Conservation (phyloP, 2,329 filamentous ascomycete species). For the Arthrobotrys sinensis region DNA sequence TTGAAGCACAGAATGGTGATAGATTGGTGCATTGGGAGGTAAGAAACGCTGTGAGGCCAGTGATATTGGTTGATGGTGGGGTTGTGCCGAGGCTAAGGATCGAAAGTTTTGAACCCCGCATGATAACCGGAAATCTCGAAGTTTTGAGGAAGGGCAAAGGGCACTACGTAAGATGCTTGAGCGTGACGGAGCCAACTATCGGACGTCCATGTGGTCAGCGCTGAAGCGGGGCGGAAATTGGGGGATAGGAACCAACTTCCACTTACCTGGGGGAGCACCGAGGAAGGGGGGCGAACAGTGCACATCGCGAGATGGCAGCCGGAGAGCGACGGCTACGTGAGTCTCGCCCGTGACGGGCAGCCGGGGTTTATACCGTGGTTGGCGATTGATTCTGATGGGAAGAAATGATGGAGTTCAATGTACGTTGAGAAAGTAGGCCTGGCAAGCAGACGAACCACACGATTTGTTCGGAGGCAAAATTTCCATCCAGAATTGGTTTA, state of each 20-base stretch:
- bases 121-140: constrained; percentile 8
- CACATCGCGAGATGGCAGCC: constrained; percentile 33
- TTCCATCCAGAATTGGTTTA: not conserved
- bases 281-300: constrained; percentile 35
- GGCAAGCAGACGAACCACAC: not conserved
- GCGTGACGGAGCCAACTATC: constrained; percentile 27
- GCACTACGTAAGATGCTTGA: constrained; percentile 26
- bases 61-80: constrained; percentile 1
- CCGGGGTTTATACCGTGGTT: not conserved
- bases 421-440: constrained; percentile 3
- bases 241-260: not conserved
- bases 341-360: constrained; percentile 17
- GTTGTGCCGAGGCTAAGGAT: constrained; percentile 1
- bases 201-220: not conserved
- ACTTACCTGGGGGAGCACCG: constrained; percentile 39
- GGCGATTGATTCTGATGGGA: constrained; percentile 2
- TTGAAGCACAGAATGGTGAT: not conserved
- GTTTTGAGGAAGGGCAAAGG: constrained; percentile 11
- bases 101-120: constrained; percentile 1
- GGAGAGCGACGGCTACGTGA: constrained; percentile 1
- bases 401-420: constrained; percentile 1
- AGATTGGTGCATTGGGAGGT: not conserved
- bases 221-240: not conserved
- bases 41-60: not conserved
- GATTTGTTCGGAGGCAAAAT: not conserved